A percentile compares a stretch with the other conserved stretches of the same genome.
phyloP scores from a whole-genome alignment of 2,329 filamentous ascomycete genomes.

The Fusarium proliferatum region DNA sequence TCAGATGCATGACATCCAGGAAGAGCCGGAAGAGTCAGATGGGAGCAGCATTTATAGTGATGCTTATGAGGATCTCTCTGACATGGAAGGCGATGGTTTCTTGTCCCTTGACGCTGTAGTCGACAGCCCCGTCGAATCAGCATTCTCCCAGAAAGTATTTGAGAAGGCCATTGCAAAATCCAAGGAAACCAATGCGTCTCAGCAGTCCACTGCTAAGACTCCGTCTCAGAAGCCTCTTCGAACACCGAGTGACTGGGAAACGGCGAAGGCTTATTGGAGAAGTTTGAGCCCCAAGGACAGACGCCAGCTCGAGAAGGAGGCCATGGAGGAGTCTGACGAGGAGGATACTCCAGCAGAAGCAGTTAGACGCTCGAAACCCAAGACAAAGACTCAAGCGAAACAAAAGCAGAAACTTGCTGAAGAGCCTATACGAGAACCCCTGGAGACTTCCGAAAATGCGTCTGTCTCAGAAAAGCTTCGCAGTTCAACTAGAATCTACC shows the following conservation, averaged over 20 bases:
- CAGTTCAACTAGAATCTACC: conserved; percentile 50
- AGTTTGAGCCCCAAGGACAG: conserved; percentile 72
- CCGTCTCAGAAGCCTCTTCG: neutral
- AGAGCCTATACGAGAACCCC: conserved; percentile 11
- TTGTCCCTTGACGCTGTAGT: conserved; percentile 79
- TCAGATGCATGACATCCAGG: conserved; percentile 50
- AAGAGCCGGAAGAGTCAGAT: conserved; percentile 60
- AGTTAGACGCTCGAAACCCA: conserved; percentile 35
- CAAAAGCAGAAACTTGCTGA: conserved; percentile 30
- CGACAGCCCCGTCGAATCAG: conserved; percentile 60
- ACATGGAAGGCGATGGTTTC: conserved; percentile 74
- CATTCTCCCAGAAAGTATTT: conserved; percentile 37
- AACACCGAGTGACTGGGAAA: conserved; percentile 69
- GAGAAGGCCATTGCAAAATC: conserved; percentile 41
- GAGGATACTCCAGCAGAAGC: conserved; percentile 53
- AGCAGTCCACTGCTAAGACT: neutral
- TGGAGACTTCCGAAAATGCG: conserved; percentile 9
- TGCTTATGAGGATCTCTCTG: conserved; percentile 78
- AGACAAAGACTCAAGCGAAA: conserved; percentile 54
- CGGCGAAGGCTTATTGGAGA: conserved; percentile 76
- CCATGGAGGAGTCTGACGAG: conserved; percentile 62
- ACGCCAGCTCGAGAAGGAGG: conserved; percentile 69
- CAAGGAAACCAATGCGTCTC: conserved; percentile 19
- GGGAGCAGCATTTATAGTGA: conserved; percentile 76
- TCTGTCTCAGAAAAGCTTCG: conserved; percentile 17